Evolutionary conservation across 179 eudicot species (phyloP).

Genomic region (Sideroxylon spinosum): DNA sequence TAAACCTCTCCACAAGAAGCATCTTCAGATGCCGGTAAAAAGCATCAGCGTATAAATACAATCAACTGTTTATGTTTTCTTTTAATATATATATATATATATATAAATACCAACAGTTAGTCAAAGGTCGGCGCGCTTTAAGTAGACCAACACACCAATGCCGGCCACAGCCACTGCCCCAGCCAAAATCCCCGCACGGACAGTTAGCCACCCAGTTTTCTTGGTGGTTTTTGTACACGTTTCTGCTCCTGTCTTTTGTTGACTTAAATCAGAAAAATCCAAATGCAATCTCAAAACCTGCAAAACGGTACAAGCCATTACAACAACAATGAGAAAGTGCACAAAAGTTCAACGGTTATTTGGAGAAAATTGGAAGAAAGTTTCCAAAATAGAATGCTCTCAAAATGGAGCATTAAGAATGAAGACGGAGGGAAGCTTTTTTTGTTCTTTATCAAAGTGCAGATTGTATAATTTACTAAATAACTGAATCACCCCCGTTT

Average conservation of each 20-base stretch:
- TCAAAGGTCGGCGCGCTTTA: constrained; percentile 50
- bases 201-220: constrained; percentile 37
- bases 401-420: not conserved
- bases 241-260: constrained; percentile 25
- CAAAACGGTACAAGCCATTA: not conserved
- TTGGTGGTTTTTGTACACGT: constrained; percentile 19
- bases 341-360: not conserved
- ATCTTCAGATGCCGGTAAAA: not conserved
- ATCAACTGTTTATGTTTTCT: not conserved
- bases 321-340: not conserved
- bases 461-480: not conserved
- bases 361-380: not conserved
- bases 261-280: constrained; percentile 51
- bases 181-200: constrained; percentile 57
- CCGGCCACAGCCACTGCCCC: constrained; percentile 63
- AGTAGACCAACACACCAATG: constrained; percentile 58
- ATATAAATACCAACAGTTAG: no score
- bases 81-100: no score
- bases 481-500: not conserved
- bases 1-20: not conserved
- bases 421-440: no score
- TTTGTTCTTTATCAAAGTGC: not conserved
- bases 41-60: not conserved
- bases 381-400: not conserved
- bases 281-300: constrained; percentile 83